Evolutionary conservation across 1,284 basidiomycete genomes (phyloP).

Genomic region (Chondrostereum purpureum): DNA sequence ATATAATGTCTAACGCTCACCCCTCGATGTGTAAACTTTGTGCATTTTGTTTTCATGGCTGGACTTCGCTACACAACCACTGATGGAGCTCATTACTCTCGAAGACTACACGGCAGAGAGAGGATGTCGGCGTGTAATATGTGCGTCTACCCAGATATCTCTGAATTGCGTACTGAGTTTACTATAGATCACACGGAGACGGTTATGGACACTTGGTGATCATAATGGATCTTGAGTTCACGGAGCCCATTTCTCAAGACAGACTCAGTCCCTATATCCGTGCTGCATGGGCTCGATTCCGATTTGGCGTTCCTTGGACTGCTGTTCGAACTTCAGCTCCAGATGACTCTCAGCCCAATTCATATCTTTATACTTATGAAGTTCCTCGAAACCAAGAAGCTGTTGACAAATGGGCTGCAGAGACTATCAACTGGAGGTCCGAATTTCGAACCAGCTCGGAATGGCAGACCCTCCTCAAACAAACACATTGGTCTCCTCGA

Average conservation of each 20-base stretch:
- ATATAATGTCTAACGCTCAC: too few species aligned
- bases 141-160: neutral
- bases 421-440: neutral
- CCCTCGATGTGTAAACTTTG: too few species aligned
- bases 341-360: neutral
- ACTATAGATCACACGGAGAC: neutral
- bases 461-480: neutral
- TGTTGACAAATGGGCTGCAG: neutral
- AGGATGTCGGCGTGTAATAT: neutral
- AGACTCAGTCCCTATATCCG: neutral
- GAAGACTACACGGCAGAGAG: slow-evolving; percentile 1
- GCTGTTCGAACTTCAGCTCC: neutral
- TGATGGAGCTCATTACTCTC: slow-evolving; percentile 1
- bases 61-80: slow-evolving; percentile 10
- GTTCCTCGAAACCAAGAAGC: neutral
- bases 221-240: neutral
- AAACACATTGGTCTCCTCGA: neutral
- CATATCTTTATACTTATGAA: neutral
- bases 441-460: neutral
- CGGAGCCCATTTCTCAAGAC: too few species aligned
- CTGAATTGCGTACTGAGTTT: neutral
- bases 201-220: neutral
- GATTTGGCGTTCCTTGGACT: neutral
- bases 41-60: neutral
- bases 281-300: neutral